A percentile compares a stretch with the other conserved stretches of the same genome.
phyloP scores from a whole-genome alignment of 1,284 basidiomycete genomes.

The Cystobasidium sp. region DNA sequence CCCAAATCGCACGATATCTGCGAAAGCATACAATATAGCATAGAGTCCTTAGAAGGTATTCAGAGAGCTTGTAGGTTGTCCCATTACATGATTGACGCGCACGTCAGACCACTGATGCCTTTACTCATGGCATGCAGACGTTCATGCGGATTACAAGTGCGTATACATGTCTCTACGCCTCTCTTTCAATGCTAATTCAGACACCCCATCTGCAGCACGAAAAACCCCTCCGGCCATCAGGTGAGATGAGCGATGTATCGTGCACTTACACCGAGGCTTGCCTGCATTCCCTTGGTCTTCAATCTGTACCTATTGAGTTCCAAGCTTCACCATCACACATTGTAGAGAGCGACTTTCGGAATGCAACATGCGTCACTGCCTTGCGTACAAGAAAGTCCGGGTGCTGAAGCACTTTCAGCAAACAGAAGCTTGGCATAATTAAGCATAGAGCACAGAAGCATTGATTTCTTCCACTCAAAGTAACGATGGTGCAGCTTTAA shows the following conservation, averaged over 20 bases:
- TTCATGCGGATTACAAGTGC: constrained; percentile 42
- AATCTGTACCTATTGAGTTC: too few species aligned
- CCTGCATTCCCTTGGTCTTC: neutral
- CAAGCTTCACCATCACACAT: too few species aligned
- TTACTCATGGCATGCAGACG: constrained; percentile 9
- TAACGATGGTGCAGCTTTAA: too few species aligned
- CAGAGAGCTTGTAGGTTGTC: constrained; percentile 38
- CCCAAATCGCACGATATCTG: constrained; percentile 57
- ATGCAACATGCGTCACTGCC: too few species aligned
- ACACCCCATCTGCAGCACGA: neutral
- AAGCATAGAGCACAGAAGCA: too few species aligned
- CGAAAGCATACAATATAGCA: constrained; percentile 48
- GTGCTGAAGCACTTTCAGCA: too few species aligned
- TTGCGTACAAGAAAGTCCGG: too few species aligned
- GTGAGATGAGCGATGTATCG: neutral
- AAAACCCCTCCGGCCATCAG: constrained; percentile 38
- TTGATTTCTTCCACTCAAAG: too few species aligned
- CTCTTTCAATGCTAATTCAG: neutral
- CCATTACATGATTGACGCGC: neutral
- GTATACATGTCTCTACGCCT: neutral
- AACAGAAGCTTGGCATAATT: too few species aligned
- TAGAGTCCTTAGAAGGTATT: constrained; percentile 55
- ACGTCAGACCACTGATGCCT: neutral
- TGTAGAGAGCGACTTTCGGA: too few species aligned
- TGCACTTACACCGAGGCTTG: neutral